A percentile compares a stretch with the other conserved stretches of the same genome.
Evolutionary conservation across 2,329 filamentous ascomycete genomes (phyloP).

Genomic region (Botrytis elliptica): DNA sequence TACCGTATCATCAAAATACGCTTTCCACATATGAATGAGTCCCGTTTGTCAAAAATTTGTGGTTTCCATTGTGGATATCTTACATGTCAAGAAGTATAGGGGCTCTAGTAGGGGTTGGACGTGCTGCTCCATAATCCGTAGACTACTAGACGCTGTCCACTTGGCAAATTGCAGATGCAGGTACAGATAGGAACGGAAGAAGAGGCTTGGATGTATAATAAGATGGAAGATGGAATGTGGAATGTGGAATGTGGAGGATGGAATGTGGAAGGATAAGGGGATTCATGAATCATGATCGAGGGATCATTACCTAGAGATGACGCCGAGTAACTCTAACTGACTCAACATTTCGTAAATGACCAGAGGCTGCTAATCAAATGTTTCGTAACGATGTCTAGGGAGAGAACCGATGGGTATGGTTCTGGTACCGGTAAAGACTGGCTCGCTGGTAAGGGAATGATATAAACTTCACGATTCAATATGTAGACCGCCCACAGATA

Average conservation of each 20-base stretch:
- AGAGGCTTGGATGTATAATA: not conserved
- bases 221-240: not conserved
- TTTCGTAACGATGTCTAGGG: not conserved
- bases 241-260: not conserved
- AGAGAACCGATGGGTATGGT: not conserved
- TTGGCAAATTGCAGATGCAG: not conserved
- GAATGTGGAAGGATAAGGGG: not conserved
- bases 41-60: not conserved
- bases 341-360: not conserved
- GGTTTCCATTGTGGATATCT: not conserved
- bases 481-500: not conserved
- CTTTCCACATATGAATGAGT: not conserved
- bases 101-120: not conserved
- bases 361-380: not conserved
- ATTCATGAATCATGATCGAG: not conserved
- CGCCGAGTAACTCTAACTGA: not conserved
- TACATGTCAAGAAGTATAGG: not conserved
- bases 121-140: not conserved
- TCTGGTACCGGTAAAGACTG: not conserved
- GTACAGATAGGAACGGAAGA: not conserved
- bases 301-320: not conserved
- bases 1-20: not conserved
- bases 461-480: not conserved
- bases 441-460: not conserved
- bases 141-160: not conserved